Base-by-base conservation (phyloP, 78 protist species). In the Dictyostelium firmibasis region DNA sequence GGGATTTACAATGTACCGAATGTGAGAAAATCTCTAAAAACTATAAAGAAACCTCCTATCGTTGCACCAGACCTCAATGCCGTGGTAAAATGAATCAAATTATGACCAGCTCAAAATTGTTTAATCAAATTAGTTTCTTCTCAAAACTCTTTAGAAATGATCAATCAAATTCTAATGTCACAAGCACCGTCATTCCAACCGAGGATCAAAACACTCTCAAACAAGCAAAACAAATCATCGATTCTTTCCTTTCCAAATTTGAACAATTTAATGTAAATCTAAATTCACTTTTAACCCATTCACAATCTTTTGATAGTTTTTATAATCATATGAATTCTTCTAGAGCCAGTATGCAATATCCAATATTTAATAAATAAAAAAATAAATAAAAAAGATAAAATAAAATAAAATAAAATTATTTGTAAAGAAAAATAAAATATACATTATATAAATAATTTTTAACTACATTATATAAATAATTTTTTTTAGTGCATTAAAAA, bases 1-100 rank as follows among this genome's bases (percentile, higher is more conserved):
- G 77, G 82, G 27, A 36, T 31, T 31, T 89, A 10, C 27, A 23
- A 70, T 89, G 94, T 50, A 64, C 50, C 2, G 94, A 89, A 25
- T 89, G 94, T 69, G 69, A 47, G 0, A 50, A 77, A 23, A 53
- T 38, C 16, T 81, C 94, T 6, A 89, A 81, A 50, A 18, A n/a
- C 18, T 89, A 79, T 11, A 60, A 44, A 23, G 76, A 77, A 31
- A 31, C 9, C 2, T 33, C 67, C 0, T 44, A 33, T 38, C 41
- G 72, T 64, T 89, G 94, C n/a, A 29, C 35, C 0, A 20, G 83
- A 23, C 47, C 43, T 67, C 79, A 38, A 27, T 67, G 79, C 67
- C 43, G 64, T 67, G 86, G 86, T 82, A 43, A 82, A 57, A 82
- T 82, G 86, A 57, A 14, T 29, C 86, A 50, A 35, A 23, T 20